Evolutionary conservation across 805 yeast genomes (phyloP).

Genomic region (Kodamaea lidongshanica): DNA sequence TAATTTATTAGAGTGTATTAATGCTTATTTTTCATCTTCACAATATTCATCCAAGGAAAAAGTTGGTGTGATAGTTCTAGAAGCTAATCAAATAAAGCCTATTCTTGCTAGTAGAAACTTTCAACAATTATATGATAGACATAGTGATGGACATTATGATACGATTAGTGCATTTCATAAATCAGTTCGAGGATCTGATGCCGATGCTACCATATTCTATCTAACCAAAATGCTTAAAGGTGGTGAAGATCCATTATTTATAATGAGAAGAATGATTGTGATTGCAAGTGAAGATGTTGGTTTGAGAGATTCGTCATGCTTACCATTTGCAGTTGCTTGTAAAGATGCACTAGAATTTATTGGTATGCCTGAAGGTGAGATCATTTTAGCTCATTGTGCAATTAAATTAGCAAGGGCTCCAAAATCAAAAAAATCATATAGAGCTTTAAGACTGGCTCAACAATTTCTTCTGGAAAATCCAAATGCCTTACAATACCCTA

Average conservation of each 20-base stretch:
- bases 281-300: constrained; percentile 97
- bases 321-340: constrained; percentile 82
- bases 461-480: constrained; percentile 52
- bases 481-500: constrained; percentile 52
- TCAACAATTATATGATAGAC: constrained; percentile 66
- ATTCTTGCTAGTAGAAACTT: constrained; percentile 38
- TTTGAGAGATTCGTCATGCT: constrained; percentile 67
- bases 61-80: constrained; percentile 35
- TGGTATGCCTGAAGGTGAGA: constrained; percentile 93
- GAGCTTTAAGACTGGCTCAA: constrained; percentile 71
- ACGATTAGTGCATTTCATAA: constrained; percentile 95
- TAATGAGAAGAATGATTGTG: constrained; percentile 85
- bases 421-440: constrained; percentile 80
- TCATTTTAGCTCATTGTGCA: constrained; percentile 85
- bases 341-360: constrained; percentile 83
- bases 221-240: constrained; percentile 83
- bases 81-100: constrained; percentile 35
- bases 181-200: constrained; percentile 80
- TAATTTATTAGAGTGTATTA: constrained; percentile 69
- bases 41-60: constrained; percentile 9
- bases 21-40: constrained; percentile 42
- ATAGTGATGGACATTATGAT: constrained; percentile 92
- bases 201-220: constrained; percentile 86
- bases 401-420: constrained; percentile 81
- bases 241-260: constrained; percentile 89